Conservation (phyloP, 2,329 filamentous ascomycete species). For the Ophiostoma ulmi region DNA sequence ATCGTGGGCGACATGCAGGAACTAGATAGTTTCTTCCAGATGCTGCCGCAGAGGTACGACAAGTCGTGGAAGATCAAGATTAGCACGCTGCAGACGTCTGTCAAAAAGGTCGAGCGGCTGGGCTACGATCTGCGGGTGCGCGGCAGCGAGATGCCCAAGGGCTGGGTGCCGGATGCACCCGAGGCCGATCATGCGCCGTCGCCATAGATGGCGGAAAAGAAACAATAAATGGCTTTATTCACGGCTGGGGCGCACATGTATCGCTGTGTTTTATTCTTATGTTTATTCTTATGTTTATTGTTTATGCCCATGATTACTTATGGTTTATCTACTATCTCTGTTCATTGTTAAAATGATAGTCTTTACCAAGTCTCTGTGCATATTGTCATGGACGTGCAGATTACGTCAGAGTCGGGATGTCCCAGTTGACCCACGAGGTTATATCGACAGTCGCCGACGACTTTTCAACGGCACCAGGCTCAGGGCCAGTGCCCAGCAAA, state of each 20-base stretch:
- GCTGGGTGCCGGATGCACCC: conserved; percentile 77
- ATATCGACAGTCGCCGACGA: conserved; percentile 22
- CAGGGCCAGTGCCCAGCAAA: conserved; percentile 37
- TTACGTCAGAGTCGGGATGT: not conserved
- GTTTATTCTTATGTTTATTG: not conserved
- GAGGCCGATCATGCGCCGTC: conserved; percentile 17
- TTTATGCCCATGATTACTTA: not conserved
- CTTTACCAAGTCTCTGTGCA: not conserved
- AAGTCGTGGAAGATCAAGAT: conserved; percentile 70
- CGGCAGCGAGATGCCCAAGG: conserved; percentile 81
- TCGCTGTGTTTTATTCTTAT: not conserved
- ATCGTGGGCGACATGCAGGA: conserved; percentile 78
- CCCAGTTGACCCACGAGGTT: not conserved
- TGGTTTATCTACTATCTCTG: too few relatives aligned
- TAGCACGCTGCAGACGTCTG: conserved; percentile 78
- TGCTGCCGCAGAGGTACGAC: conserved; percentile 55
- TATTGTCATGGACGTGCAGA: too few relatives aligned
- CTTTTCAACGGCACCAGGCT: conserved; percentile 37
- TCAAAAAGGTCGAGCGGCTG: conserved; percentile 88
- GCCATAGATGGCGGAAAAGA: not conserved
- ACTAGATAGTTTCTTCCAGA: conserved; percentile 71
- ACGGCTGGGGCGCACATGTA: not conserved
- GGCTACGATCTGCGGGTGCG: conserved; percentile 84
- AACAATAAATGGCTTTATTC: not conserved
- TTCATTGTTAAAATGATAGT: not conserved